Evolutionary conservation across 768 basidiomycete genomes (phyloP).

Genomic region (Ramaria sp.): DNA sequence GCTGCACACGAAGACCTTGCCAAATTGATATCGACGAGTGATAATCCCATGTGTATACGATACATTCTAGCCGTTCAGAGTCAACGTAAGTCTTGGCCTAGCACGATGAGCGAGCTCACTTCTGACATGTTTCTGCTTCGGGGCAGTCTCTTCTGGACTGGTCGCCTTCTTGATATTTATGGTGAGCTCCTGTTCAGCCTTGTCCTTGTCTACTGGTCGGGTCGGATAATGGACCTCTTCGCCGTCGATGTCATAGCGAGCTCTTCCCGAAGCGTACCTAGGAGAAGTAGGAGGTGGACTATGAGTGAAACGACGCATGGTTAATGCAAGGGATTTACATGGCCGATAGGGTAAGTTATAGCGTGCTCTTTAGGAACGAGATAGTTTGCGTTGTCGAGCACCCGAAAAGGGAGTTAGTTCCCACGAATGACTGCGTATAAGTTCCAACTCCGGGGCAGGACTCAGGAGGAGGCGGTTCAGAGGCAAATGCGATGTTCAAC

Average conservation of each 20-base stretch:
- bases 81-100: not conserved
- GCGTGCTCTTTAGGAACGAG: not conserved
- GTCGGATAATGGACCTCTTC: slow-evolving; percentile 89
- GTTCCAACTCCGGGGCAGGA: no score
- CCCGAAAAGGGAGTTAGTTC: not conserved
- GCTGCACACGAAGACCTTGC: slow-evolving; percentile 94
- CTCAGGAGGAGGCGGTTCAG: no score
- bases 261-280: slow-evolving; percentile 4
- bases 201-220: slow-evolving; percentile 96
- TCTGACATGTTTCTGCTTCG: slow-evolving; percentile 98
- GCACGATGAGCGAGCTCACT: slow-evolving; percentile 35
- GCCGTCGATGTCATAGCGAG: slow-evolving; percentile 52
- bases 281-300: slow-evolving; percentile 1
- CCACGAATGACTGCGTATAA: not conserved
- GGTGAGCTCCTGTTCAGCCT: slow-evolving; percentile 88
- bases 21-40: slow-evolving; percentile 97
- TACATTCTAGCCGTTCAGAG: slow-evolving; percentile 58
- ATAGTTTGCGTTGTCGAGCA: not conserved
- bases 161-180: slow-evolving; percentile 99
- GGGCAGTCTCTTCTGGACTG: slow-evolving; percentile 87
- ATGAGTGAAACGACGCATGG: slow-evolving; percentile 7
- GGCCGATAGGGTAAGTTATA: not conserved
- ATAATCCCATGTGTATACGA: slow-evolving; percentile 99
- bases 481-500: no score
- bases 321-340: slow-evolving; percentile 1